Conservation (phyloP, 169 alveolate species). For the Babesia sp. region DNA sequence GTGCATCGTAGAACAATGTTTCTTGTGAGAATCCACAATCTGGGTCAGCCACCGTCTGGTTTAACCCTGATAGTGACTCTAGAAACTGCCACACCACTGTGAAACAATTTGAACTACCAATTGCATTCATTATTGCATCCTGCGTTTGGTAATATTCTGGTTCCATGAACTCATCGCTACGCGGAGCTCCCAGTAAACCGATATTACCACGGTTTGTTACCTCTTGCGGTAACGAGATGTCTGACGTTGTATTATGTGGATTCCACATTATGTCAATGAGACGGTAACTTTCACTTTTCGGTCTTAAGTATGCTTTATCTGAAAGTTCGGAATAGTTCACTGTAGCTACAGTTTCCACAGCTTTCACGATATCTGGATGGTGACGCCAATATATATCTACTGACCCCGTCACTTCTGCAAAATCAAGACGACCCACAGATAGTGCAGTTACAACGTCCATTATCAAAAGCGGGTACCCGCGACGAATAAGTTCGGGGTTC, state of each 20-base stretch:
- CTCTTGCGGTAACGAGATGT: conserved; percentile 6
- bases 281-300: conserved; percentile 37
- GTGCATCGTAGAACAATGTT: neutral
- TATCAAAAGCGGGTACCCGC: conserved; percentile 49
- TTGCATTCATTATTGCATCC: neutral
- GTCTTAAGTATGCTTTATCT: conserved; percentile 54
- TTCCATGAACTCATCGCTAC: conserved; percentile 7
- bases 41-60: neutral
- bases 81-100: neutral
- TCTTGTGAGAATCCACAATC: too few relatives aligned
- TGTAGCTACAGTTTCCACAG: conserved; percentile 50
- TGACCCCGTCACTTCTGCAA: conserved; percentile 17
- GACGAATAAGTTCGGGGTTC: conserved; percentile 17
- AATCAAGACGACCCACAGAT: conserved; percentile 34
- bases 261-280: conserved; percentile 47
- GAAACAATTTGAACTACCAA: neutral
- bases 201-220: neutral
- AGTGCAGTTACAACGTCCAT: conserved; percentile 49
- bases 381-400: conserved; percentile 45
- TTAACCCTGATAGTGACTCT: neutral
- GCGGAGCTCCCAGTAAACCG: conserved; percentile 14
- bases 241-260: conserved; percentile 12
- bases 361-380: conserved; percentile 31
- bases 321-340: conserved; percentile 46
- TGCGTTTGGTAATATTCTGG: conserved; percentile 16